A percentile compares a stretch with the other conserved stretches of the same genome.
Conservation (phyloP, 2,329 filamentous ascomycete genomes). For the Shiraia bambusicola region DNA sequence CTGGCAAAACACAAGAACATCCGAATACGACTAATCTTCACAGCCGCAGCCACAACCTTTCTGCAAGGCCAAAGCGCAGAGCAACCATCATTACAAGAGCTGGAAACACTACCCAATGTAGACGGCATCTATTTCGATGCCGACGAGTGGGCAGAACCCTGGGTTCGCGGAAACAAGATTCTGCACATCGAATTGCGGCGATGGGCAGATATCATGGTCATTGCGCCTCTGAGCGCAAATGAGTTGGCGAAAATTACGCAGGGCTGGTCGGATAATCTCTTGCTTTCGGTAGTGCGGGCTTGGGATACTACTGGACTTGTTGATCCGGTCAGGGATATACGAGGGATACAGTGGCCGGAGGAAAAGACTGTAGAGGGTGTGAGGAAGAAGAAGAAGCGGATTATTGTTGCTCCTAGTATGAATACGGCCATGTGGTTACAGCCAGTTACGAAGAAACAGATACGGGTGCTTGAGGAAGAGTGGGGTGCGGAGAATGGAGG, state of each 20-base stretch:
- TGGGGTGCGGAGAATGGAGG: conserved; percentile 60
- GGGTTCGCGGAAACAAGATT: conserved; percentile 76
- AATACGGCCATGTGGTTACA: conserved; percentile 90
- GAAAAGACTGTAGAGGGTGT: conserved; percentile 13
- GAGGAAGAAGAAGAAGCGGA: conserved; percentile 56
- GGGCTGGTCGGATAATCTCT: conserved; percentile 75
- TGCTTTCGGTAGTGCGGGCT: conserved; percentile 73
- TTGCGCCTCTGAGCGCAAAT: conserved; percentile 83
- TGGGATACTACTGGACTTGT: conserved; percentile 69
- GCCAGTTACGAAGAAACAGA: conserved; percentile 73
- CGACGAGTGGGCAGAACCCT: conserved; percentile 82
- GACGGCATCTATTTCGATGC: conserved; percentile 79
- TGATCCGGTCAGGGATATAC: conserved; percentile 33
- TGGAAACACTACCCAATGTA: conserved; percentile 67
- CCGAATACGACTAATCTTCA: conserved; percentile 84
- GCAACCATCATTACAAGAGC: conserved; percentile 66
- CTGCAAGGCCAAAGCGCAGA: conserved; percentile 73
- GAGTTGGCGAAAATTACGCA: conserved; percentile 78
- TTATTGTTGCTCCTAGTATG: conserved; percentile 80
- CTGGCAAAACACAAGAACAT: conserved; percentile 59
- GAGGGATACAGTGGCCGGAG: conserved; percentile 23
- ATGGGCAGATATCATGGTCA: conserved; percentile 77
- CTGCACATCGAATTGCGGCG: conserved; percentile 86
- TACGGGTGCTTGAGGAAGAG: conserved; percentile 68
- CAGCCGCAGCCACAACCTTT: conserved; percentile 71